Evolutionary conservation across 1,284 basidiomycete genomes (phyloP).

Genomic region (Melampsora abietis-canadensis): DNA sequence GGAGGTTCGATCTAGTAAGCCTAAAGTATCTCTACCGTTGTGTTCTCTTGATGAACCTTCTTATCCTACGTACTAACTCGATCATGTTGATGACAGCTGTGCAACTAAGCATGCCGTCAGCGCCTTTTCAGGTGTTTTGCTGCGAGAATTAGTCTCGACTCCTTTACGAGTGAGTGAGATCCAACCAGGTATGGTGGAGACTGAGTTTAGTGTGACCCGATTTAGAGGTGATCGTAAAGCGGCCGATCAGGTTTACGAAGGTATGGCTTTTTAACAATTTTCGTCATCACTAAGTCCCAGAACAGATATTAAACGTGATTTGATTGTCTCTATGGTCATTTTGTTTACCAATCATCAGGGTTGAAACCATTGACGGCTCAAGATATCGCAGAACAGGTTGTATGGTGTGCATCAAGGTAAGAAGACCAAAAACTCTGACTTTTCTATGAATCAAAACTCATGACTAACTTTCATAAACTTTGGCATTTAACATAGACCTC

Average conservation of each 20-base stretch:
- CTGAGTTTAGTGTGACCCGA: slow-evolving; percentile 80
- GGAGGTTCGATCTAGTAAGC: slow-evolving; percentile 66
- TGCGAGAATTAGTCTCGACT: slow-evolving; percentile 83
- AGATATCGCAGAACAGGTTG: slow-evolving; percentile 81
- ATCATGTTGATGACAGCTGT: slow-evolving; percentile 56
- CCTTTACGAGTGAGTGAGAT: slow-evolving; percentile 87
- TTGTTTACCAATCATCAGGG: slow-evolving; percentile 26
- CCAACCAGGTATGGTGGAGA: slow-evolving; percentile 61
- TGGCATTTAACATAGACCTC: slow-evolving; percentile 39
- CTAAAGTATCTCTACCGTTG: slow-evolving; percentile 41
- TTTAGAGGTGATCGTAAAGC: slow-evolving; percentile 76
- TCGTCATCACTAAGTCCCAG: neutral
- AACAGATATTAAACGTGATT: slow-evolving; percentile 34
- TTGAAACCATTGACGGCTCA: slow-evolving; percentile 46
- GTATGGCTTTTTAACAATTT: slow-evolving; percentile 56
- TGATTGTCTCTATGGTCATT: slow-evolving; percentile 22
- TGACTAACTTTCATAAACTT: neutral
- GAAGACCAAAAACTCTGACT: neutral
- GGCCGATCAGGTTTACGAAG: slow-evolving; percentile 85
- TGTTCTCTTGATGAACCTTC: neutral
- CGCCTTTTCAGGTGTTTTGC: slow-evolving; percentile 77
- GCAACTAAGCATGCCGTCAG: slow-evolving; percentile 85
- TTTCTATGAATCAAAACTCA: neutral
- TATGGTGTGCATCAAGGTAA: slow-evolving; percentile 78
- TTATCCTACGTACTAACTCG: neutral